A percentile compares a stretch with the other conserved stretches of the same genome.
phyloP scores from a whole-genome alignment of 805 yeast species.

The Candida pseudoglaebosa region DNA sequence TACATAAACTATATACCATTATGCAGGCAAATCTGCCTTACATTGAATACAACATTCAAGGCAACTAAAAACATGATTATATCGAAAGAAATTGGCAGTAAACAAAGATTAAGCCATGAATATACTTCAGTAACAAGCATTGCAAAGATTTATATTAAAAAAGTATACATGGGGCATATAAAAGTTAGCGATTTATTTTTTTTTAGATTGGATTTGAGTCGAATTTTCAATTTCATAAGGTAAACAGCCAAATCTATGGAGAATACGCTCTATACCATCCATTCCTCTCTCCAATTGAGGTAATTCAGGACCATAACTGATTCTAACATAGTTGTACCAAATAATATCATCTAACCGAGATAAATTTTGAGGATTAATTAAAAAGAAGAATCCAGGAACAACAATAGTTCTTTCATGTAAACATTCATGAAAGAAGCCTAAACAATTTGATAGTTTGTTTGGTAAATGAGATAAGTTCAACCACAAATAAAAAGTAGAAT shows the following conservation, averaged over 20 bases:
- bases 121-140: no score
- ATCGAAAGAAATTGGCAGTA: no score
- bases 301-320: constrained; percentile 59
- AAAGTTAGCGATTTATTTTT: no score
- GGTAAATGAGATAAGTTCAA: constrained; percentile 53
- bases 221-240: constrained; percentile 22
- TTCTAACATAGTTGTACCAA: constrained; percentile 56
- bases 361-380: constrained; percentile 52
- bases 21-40: no score
- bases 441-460: constrained; percentile 51
- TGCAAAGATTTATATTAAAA: no score
- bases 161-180: no score
- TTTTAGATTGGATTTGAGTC: neutral
- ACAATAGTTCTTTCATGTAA: constrained; percentile 56
- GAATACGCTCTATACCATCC: constrained; percentile 56
- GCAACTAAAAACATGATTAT: no score
- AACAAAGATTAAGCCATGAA: no score
- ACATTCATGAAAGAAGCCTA: constrained; percentile 62
- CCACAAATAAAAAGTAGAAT: constrained; percentile 60
- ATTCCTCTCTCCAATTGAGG: constrained; percentile 48
- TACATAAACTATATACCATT: no score
- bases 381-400: constrained; percentile 62
- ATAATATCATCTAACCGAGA: constrained; percentile 49
- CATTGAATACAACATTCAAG: no score
- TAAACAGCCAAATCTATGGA: constrained; percentile 39